These are phyloP conservation scores for Penicillium sp. DNA, from an alignment of 2,329 filamentous ascomycete genomes.

Conservation along the genomic window DNA sequence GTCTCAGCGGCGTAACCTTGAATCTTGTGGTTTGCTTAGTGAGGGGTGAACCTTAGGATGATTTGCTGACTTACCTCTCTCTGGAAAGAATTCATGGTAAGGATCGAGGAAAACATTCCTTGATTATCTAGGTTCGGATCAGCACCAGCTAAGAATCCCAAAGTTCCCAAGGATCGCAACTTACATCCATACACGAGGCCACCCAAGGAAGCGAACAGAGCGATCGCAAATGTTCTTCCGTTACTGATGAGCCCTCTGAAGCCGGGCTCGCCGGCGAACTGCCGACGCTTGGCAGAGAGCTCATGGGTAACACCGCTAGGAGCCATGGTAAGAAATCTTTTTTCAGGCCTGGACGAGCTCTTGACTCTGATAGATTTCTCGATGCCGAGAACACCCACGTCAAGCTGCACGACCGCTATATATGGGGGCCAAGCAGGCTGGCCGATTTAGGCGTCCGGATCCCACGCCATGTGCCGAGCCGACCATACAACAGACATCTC, in stretches of 20 bases:
- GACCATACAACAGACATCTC: neutral
- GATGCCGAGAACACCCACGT: neutral
- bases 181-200: conserved; percentile 13
- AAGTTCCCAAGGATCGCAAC: neutral
- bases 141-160: neutral
- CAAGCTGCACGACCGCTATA: neutral
- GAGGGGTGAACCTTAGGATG: neutral
- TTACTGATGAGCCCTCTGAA: conserved; percentile 10
- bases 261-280: conserved; percentile 8
- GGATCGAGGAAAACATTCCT: conserved; percentile 12
- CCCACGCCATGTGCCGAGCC: neutral
- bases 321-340: neutral
- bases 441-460: neutral
- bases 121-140: conserved; percentile 7
- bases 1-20: conserved; percentile 5
- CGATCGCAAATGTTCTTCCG: conserved; percentile 8
- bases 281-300: conserved; percentile 7
- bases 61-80: neutral
- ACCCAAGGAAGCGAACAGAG: conserved; percentile 9
- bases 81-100: conserved; percentile 11
- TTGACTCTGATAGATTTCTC: neutral
- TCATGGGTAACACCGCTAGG: neutral
- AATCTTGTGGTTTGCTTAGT: neutral
- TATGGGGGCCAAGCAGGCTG: neutral
- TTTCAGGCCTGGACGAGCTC: neutral